These are phyloP conservation scores for Glutinoglossum americanum DNA, from an alignment of 495 filamentous ascomycete genomes.

Conservation along the genomic window DNA sequence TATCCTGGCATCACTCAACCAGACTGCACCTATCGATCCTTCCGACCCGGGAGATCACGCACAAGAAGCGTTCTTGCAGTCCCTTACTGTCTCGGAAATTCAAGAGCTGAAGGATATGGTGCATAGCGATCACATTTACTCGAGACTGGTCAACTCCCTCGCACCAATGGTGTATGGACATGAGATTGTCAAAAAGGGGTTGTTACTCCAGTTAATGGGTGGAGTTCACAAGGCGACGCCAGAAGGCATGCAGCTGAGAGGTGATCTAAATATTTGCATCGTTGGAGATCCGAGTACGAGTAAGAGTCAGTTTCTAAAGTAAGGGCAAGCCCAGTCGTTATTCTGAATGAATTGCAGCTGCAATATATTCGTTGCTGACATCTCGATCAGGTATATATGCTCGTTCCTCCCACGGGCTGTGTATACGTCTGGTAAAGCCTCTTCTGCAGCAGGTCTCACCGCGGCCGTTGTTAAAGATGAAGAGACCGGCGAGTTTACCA, in stretches of 20 bases:
- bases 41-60: conserved; percentile 55
- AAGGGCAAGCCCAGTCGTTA: conserved; percentile 12
- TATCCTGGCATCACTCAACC: conserved; percentile 62
- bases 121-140: conserved; percentile 86
- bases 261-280: conserved; percentile 97
- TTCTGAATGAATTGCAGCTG: too few species aligned
- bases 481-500: conserved; percentile 96
- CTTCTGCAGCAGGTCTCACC: conserved; percentile 90
- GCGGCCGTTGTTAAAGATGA: conserved; percentile 95
- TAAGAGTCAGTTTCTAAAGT: conserved; percentile 95
- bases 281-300: conserved; percentile 96
- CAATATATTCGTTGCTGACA: not conserved
- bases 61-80: conserved; percentile 69
- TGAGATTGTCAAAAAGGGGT: conserved; percentile 90
- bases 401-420: conserved; percentile 88
- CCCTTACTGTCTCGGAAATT: conserved; percentile 65
- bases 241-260: conserved; percentile 83
- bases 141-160: conserved; percentile 80
- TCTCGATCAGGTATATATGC: conserved; percentile 51
- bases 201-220: conserved; percentile 80
- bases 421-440: conserved; percentile 95
- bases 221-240: conserved; percentile 78
- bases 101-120: conserved; percentile 83
- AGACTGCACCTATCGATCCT: conserved; percentile 39
- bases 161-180: conserved; percentile 96